phyloP scores from a whole-genome alignment of 768 basidiomycete genomes.

The Tylopilus sp. region DNA sequence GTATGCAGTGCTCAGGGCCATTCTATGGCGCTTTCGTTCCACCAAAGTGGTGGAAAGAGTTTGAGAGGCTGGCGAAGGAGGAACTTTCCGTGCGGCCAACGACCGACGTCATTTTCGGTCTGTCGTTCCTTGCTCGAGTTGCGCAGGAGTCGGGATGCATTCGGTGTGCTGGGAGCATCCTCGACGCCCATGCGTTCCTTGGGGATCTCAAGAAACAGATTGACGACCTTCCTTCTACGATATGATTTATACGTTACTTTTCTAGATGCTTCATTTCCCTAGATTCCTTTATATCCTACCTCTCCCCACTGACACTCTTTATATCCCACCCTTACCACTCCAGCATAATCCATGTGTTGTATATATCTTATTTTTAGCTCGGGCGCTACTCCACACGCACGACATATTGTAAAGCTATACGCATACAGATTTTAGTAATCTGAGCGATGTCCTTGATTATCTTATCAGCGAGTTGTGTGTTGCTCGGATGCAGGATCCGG shows the following conservation, averaged over 20 bases:
- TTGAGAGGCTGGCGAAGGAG: constrained; percentile 50
- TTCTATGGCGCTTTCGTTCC: constrained; percentile 42
- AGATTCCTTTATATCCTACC: not conserved
- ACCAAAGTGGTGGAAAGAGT: constrained; percentile 72
- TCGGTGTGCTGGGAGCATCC: constrained; percentile 63
- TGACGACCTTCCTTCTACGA: constrained; percentile 47
- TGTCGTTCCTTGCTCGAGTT: constrained; percentile 54
- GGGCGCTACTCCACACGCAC: not conserved
- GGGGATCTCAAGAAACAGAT: constrained; percentile 52
- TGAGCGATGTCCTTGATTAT: not conserved
- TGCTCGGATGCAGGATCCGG: constrained; percentile 17
- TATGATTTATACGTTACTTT: constrained; percentile 25
- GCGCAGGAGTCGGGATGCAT: constrained; percentile 51
- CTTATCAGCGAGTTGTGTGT: not conserved
- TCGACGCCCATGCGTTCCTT: constrained; percentile 59
- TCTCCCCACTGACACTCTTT: not conserved
- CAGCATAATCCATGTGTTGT: not conserved
- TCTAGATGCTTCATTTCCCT: not conserved
- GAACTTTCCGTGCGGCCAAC: constrained; percentile 57
- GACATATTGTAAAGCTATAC: no score
- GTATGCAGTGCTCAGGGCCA: constrained; percentile 64
- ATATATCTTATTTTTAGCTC: not conserved
- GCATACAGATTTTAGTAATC: not conserved
- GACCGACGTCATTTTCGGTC: constrained; percentile 55
- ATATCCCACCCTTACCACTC: not conserved